These are phyloP conservation scores for Tylopilus sp. DNA, from an alignment of 1,284 basidiomycete genomes.

Conservation along the genomic window DNA sequence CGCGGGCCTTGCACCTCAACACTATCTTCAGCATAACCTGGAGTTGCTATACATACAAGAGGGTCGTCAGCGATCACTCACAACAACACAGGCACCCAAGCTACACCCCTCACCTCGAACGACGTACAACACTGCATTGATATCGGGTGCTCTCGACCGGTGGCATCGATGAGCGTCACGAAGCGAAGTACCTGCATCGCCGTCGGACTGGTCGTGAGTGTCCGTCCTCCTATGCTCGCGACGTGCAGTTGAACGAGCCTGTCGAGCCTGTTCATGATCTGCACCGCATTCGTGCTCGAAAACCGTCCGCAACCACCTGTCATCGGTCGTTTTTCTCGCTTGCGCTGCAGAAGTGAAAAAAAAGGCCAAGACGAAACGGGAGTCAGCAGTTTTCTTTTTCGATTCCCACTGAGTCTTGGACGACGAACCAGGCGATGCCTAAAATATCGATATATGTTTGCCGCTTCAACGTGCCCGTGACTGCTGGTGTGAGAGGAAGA, in stretches of 20 bases:
- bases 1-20: conserved; percentile 17
- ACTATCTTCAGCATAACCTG: conserved; percentile 17
- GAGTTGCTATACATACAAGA: conserved; percentile 18
- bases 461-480: conserved; percentile 1
- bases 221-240: conserved; percentile 13
- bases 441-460: conserved; percentile 6
- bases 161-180: conserved; percentile 25
- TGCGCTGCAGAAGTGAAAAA: conserved; percentile 11
- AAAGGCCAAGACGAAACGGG: no score
- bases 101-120: conserved; percentile 19
- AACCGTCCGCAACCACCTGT: conserved; percentile 2
- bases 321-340: conserved; percentile 15
- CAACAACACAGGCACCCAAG: not conserved
- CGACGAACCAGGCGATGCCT: conserved; percentile 15
- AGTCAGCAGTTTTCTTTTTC: no score
- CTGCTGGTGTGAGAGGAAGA: conserved; percentile 1
- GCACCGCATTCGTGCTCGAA: conserved; percentile 15
- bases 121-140: conserved; percentile 25
- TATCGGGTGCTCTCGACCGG: conserved; percentile 25
- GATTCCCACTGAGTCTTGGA: not conserved
- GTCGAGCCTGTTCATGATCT: conserved; percentile 21
- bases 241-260: conserved; percentile 22
- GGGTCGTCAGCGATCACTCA: not conserved
- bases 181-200: conserved; percentile 21
- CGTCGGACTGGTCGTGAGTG: conserved; percentile 16